Evolutionary conservation across 2,329 filamentous ascomycete genomes (phyloP), one percentile per base, ranked within the genome.

Genomic region (Trichoderma sp.): DNA sequence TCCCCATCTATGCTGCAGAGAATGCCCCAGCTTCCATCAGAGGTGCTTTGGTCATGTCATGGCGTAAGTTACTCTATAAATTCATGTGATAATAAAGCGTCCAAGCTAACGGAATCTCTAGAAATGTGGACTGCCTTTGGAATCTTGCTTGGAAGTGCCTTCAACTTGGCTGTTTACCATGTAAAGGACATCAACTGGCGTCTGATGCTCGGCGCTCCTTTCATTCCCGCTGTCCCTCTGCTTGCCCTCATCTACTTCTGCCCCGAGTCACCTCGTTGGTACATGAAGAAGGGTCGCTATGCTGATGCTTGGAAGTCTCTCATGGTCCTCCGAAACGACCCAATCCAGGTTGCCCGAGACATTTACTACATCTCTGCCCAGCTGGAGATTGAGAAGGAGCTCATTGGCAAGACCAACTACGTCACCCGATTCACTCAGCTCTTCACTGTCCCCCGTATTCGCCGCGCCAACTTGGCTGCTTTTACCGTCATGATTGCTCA

Each of bases 401-500:
- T 80, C 24, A 72, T 79, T 13, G 80, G 81, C 2, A 75, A 79
- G 5, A 80, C 76, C 60, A 80, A 75, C 72, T 75, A 85, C 69
- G 63, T 84, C 59, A 81, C 79, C 32, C 85, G 87, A 21, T 85
- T 87, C 69, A 76, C 81, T 32, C 86, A 92, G 77, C 82, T 90
- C 24, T 90, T 92, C 76, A 90, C 88, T 30, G 84, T 92, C 64
- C 89, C 90, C 0, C 85, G 90, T 68, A 82, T 91, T 14, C 86
- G 90, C 58, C 85, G 90, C 52, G 93, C 93, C 14, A 94, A 89
- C 18, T 83, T 91, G 58, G 93, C 92, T 13, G 91, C 92, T 1
- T 91, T 90, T 73, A 89, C 89, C 2, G 91, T 96, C 75, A 96
- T 96, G 92, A 87, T 91, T 77, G 88, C 88, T 3, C 89, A 91